Percentiles rank a stretch among this genome's conserved stretches.
These are phyloP conservation scores for Lentinula boryana DNA, from an alignment of 768 basidiomycete genomes.

Conservation along the genomic window DNA sequence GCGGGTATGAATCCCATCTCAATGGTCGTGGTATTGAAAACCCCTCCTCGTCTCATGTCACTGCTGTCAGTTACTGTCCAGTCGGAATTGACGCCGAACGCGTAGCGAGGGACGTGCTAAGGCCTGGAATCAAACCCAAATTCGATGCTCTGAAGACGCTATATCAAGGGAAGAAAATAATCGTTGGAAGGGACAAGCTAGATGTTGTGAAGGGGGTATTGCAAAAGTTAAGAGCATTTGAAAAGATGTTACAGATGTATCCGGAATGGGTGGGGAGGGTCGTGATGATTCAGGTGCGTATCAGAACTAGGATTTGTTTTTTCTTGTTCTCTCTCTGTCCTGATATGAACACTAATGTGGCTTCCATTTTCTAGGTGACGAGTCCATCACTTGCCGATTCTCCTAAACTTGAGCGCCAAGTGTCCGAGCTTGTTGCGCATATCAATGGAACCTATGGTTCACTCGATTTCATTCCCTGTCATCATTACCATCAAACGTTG, in stretches of 20 bases:
- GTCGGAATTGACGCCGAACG: conserved; percentile 94
- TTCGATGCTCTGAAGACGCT: conserved; percentile 74
- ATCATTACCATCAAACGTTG: conserved; percentile 97
- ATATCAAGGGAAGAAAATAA: conserved; percentile 97
- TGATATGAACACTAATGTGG: background rate
- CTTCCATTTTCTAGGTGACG: conserved; percentile 31
- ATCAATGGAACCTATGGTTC: conserved; percentile 96
- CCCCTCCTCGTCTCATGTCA: conserved; percentile 62
- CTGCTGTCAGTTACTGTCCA: conserved; percentile 82
- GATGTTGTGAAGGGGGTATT: conserved; percentile 98
- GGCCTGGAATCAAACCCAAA: conserved; percentile 86
- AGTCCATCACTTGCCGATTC: conserved; percentile 89
- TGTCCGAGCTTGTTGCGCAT: conserved; percentile 89
- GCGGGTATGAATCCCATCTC: conserved; percentile 74
- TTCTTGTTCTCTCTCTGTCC: background rate
- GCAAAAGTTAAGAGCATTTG: conserved; percentile 96
- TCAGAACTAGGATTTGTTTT: background rate
- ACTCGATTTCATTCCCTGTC: conserved; percentile 92
- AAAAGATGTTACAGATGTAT: conserved; percentile 88
- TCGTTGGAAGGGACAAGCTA: conserved; percentile 94
- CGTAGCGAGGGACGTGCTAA: conserved; percentile 73
- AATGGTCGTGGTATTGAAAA: conserved; percentile 72
- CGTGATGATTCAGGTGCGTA: conserved; percentile 72
- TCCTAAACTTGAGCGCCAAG: conserved; percentile 87
- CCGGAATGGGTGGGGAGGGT: conserved; percentile 94